Conservation (phyloP, 2,329 filamentous ascomycete genomes). For the Blastomyces emzantsi region DNA sequence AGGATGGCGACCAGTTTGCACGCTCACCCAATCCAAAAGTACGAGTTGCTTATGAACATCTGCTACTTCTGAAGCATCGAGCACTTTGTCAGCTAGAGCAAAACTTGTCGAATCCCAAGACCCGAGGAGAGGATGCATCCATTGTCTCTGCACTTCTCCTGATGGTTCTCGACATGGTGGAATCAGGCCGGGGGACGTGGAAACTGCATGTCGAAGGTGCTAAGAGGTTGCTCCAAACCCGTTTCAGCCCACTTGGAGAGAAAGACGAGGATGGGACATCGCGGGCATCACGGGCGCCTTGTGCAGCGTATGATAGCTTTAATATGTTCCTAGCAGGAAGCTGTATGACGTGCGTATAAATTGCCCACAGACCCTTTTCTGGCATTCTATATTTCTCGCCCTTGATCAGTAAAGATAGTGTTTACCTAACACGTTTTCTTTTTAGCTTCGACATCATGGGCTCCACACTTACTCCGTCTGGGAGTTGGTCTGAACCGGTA, state of each 20-base stretch:
- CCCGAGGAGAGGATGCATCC: conserved; percentile 35
- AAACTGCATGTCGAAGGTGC: conserved; percentile 45
- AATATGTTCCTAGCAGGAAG: conserved; percentile 30
- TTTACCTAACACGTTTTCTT: background rate
- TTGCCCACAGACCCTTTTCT: background rate
- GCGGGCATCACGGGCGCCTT: conserved; percentile 11
- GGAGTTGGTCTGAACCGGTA: conserved; percentile 32
- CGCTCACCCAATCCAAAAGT: conserved; percentile 4
- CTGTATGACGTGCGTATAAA: conserved; percentile 4
- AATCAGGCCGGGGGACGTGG: conserved; percentile 45
- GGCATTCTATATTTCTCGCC: background rate
- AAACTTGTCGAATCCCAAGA: conserved; percentile 24
- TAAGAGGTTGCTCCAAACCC: conserved; percentile 37
- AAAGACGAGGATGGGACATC: conserved; percentile 13
- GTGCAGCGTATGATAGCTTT: conserved; percentile 25
- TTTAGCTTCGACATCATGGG: conserved; percentile 35
- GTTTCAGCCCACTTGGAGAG: conserved; percentile 21
- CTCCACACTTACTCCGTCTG: conserved; percentile 33
- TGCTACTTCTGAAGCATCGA: conserved; percentile 41
- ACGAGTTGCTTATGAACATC: conserved; percentile 29
- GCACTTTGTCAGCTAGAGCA: conserved; percentile 36
- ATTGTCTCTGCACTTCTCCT: conserved; percentile 42
- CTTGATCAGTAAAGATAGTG: conserved; percentile 3
- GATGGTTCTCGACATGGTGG: conserved; percentile 43
- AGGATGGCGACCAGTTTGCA: conserved; percentile 4